Conservation (phyloP, 2,329 filamentous ascomycete genomes). For the Drechslerella dactyloides region DNA sequence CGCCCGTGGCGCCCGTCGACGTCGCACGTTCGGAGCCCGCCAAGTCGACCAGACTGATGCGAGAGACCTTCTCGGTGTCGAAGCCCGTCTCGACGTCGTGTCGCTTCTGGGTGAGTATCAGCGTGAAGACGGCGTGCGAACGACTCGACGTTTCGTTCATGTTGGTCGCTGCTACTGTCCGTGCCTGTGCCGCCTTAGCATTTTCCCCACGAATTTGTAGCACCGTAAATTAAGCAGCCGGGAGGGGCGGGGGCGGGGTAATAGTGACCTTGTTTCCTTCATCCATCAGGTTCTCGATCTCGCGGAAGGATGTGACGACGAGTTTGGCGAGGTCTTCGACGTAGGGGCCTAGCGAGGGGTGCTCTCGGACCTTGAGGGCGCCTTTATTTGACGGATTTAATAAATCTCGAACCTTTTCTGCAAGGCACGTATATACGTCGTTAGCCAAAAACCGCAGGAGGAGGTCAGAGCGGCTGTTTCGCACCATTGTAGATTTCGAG, state of each 20-base stretch:
- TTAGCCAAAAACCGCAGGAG: conserved; percentile 16
- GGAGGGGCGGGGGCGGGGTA: neutral
- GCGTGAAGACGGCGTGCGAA: conserved; percentile 96
- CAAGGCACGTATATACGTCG: neutral
- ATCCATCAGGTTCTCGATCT: conserved; percentile 98
- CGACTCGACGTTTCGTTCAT: conserved; percentile 99
- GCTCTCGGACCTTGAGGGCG: conserved; percentile 95
- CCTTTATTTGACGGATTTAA: conserved; percentile 95
- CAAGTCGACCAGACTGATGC: conserved; percentile 96
- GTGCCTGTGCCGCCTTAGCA: conserved; percentile 61
- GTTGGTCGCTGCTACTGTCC: conserved; percentile 97
- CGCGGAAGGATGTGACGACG: conserved; percentile 87
- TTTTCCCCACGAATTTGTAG: conserved; percentile 8
- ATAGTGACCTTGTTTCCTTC: conserved; percentile 81
- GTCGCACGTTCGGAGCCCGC: conserved; percentile 95
- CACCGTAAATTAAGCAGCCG: neutral
- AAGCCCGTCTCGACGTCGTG: conserved; percentile 91
- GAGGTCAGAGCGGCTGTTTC: conserved; percentile 2
- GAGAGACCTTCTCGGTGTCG: conserved; percentile 96
- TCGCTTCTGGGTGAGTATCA: conserved; percentile 92
- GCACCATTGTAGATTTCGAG: conserved; percentile 90
- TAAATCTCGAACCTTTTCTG: conserved; percentile 88
- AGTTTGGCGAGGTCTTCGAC: conserved; percentile 97
- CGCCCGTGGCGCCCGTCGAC: conserved; percentile 95
- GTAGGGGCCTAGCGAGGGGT: conserved; percentile 95